phyloP scores from a whole-genome alignment of 345 rosid genomes.

The Salix viminalis region DNA sequence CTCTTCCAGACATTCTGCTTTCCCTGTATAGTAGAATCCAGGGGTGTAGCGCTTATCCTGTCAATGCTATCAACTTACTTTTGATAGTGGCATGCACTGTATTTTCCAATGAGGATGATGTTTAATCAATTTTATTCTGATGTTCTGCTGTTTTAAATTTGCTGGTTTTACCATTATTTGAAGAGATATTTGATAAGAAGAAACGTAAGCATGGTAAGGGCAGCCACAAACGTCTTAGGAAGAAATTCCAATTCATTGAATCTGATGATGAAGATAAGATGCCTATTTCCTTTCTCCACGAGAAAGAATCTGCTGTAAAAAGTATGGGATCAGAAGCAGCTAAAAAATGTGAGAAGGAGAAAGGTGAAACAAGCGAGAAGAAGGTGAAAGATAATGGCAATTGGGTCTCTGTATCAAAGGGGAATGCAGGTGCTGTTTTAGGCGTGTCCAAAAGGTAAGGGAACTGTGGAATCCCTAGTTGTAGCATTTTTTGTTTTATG shows the following conservation, averaged over 20 bases:
- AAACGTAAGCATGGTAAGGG: conserved; percentile 24
- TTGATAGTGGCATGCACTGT: not conserved
- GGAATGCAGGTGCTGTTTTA: not conserved
- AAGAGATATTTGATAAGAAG: conserved; percentile 20
- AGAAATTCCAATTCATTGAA: conserved; percentile 38
- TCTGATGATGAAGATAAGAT: conserved; percentile 40
- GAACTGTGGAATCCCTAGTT: not conserved
- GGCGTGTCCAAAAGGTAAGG: conserved; percentile 27
- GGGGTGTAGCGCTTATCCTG: not conserved
- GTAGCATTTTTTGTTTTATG: not conserved
- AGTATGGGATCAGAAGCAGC: conserved; percentile 13
- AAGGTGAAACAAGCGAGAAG: not conserved
- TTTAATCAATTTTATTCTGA: not conserved
- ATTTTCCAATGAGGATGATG: not conserved
- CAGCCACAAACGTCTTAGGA: conserved; percentile 38
- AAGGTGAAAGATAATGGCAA: conserved; percentile 6
- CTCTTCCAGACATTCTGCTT: not conserved
- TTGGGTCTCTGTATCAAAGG: not conserved
- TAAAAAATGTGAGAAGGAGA: conserved; percentile 14
- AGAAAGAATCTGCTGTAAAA: conserved; percentile 18
- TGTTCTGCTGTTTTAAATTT: conserved; percentile 6
- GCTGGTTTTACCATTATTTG: conserved; percentile 8
- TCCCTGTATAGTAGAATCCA: not conserved
- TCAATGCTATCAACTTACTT: not conserved
- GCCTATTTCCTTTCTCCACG: conserved; percentile 21